phyloP scores from a whole-genome alignment of 2,329 filamentous ascomycete genomes.

The Alternaria hordeiaustralica region DNA sequence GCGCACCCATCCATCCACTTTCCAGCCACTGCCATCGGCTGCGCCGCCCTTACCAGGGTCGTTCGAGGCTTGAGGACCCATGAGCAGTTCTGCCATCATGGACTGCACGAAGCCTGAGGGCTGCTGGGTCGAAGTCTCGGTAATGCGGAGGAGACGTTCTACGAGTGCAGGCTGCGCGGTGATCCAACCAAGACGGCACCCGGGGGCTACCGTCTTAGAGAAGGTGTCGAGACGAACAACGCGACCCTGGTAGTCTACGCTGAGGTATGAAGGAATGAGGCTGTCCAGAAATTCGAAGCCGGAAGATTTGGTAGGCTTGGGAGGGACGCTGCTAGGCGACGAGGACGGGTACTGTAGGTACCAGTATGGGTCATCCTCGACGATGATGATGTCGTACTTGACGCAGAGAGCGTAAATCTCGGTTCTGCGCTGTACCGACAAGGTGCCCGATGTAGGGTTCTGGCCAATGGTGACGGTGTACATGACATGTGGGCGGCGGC shows the following conservation, averaged over 20 bases:
- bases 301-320: constrained; percentile 57
- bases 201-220: constrained; percentile 89
- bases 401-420: constrained; percentile 82
- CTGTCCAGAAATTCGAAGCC: constrained; percentile 83
- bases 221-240: constrained; percentile 92
- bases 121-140: constrained; percentile 79
- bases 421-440: constrained; percentile 74
- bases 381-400: constrained; percentile 85
- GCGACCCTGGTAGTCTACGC: constrained; percentile 81
- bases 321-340: constrained; percentile 45
- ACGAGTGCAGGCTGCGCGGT: constrained; percentile 81
- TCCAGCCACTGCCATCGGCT: constrained; percentile 69
- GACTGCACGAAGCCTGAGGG: constrained; percentile 90
- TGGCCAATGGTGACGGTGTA: constrained; percentile 94
- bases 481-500: constrained; percentile 80
- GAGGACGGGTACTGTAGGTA: constrained; percentile 87
- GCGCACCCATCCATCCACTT: constrained; percentile 83
- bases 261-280: constrained; percentile 81
- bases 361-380: constrained; percentile 97
- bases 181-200: constrained; percentile 89
- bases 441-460: constrained; percentile 81
- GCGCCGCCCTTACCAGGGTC: constrained; percentile 56
- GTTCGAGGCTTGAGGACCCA: constrained; percentile 69
- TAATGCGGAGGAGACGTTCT: constrained; percentile 75
- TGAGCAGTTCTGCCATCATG: constrained; percentile 77